Evolutionary conservation across 352 stramenopile species (phyloP), one percentile per base, ranked within the genome.

Genomic region (Phytophthora sansomeana): DNA sequence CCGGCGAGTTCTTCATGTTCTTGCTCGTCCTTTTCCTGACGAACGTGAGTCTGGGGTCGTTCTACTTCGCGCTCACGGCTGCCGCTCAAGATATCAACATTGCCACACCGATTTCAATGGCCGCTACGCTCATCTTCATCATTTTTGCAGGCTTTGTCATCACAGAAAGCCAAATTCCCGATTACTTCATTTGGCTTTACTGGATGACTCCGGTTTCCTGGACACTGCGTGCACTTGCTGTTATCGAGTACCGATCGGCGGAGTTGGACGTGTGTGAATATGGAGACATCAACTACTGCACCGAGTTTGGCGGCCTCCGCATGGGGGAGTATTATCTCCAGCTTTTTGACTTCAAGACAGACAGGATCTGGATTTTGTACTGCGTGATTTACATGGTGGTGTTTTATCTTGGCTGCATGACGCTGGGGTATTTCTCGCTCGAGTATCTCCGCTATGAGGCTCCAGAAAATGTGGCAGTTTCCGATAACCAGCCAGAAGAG

Each of bases 161-260:
- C 51, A 65, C 77, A 11, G 70, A 85, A 35, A 64, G 80, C 10
- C 54, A 83, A 13, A 87, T 91, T 9, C 84, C 80, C 0, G 36
- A 51, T 21, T 84, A 83, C 43, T 81, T 83, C 30, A 70, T 69
- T 9, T 93, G 83, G 83, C 14, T 90, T 14, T 92, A 90, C 63
- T 91, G 73, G 67, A 65, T 88, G n/a, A 82, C 84, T 28, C 85
- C 81, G 0, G 53, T 92, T 4, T 66, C 75, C 1, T 91, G 80
- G 81, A 60, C 56, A 1, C 7, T 86, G 32, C 78, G 81, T 10
- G 51, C 56, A 5, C 42, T 87, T 2, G 73, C 70, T 16, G 50
- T 87, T 9, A 80, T 67, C 38, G 66, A 90, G 46, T 90, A 87
- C 55, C 51, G 74, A 6, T 77, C 61, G 1, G n/a, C 11, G 5